Base-by-base conservation (phyloP, 2,329 filamentous ascomycete genomes). In the Ambrosiella cleistominuta region DNA sequence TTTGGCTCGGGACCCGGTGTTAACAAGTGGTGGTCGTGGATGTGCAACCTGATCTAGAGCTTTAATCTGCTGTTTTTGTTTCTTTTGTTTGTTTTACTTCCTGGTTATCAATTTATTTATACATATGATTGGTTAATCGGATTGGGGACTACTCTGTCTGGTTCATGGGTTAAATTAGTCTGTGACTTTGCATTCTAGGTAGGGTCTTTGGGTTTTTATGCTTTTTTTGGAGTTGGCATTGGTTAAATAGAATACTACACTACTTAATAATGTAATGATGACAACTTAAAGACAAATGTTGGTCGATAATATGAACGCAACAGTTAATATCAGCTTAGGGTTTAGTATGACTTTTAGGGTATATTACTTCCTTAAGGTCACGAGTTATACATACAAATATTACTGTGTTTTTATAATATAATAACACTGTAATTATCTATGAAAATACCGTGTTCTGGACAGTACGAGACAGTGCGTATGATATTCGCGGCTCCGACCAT, bases 21-120 rank as follows among this genome's bases (percentile, higher is more conserved):
- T 38, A 82, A 85, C 59, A 83, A 80, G 68, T 96, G 91, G 90
- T 95, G 89, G 80, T 79, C 80, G 65, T 97, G 91, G 91, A 83
- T 97, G 66, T 87, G 83, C 1, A 78, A 83, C 66, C 81, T 83
- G 66, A 72, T 94, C 64, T 93, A 69, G 71, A 56, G 35, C 11
- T 35, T 45, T 6, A 52, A 52, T 12, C 7, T 12, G 15, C 15
- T 35, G 35, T 52, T 17, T 40, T 9, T 19, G 36, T 1, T 49
- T 57, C 36, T 19, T 8, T 57, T 40, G 9, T 42, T 42, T 7
- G n/a, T 36, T 17, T 57, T 51, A 27, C 35, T 57, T 50, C 37
- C 40, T 50, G 19, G 35, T 45, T 37, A 9, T 47, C 8, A 50
- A 35, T 36, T 13, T 44, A 36, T 57, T 52, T 27, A 17, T 51